Evolutionary conservation across 228 moss, liverwort and hornwort genomes (phyloP).

Genomic region (Sphagnum fallax): DNA sequence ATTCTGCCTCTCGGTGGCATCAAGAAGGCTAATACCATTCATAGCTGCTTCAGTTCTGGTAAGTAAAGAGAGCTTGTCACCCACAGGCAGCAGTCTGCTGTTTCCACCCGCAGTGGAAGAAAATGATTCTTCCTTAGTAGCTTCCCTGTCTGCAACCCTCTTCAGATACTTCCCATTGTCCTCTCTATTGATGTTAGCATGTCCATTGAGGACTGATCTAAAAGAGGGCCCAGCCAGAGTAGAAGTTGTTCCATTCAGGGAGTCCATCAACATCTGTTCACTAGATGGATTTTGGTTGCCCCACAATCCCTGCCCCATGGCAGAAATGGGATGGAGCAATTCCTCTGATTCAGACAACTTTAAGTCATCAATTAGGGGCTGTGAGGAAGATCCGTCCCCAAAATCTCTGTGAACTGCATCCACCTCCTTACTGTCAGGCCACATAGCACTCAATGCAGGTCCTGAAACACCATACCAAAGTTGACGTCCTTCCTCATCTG

Average conservation of each 20-base stretch:
- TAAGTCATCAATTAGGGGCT: too few relatives aligned
- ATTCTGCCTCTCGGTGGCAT: constrained; percentile 15
- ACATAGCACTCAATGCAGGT: constrained; percentile 44
- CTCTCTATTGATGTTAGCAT: constrained; percentile 3
- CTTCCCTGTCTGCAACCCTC: too few relatives aligned
- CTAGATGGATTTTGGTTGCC: constrained; percentile 7
- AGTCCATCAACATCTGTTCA: not conserved
- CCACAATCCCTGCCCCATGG: constrained; percentile 20
- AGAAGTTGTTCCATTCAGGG: constrained; percentile 28
- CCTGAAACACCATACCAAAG: constrained; percentile 52
- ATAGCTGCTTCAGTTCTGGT: constrained; percentile 23
- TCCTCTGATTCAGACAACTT: too few relatives aligned
- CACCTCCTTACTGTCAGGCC: constrained; percentile 64
- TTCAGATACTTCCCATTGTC: constrained; percentile 13
- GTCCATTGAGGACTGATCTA: constrained; percentile 14
- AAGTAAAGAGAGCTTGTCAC: constrained; percentile 21
- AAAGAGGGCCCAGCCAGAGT: constrained; percentile 42
- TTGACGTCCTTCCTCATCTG: constrained; percentile 24
- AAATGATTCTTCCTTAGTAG: not conserved
- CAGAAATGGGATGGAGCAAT: too few relatives aligned
- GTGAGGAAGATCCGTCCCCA: constrained; percentile 13
- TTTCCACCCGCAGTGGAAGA: constrained; percentile 11
- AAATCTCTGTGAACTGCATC: constrained; percentile 38
- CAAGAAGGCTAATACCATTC: constrained; percentile 7
- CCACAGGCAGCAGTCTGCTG: constrained; percentile 15